Percentiles rank a stretch among this genome's conserved stretches.
phyloP scores from a whole-genome alignment of 2,329 filamentous ascomycete species.

The Monosporascus sp. region DNA sequence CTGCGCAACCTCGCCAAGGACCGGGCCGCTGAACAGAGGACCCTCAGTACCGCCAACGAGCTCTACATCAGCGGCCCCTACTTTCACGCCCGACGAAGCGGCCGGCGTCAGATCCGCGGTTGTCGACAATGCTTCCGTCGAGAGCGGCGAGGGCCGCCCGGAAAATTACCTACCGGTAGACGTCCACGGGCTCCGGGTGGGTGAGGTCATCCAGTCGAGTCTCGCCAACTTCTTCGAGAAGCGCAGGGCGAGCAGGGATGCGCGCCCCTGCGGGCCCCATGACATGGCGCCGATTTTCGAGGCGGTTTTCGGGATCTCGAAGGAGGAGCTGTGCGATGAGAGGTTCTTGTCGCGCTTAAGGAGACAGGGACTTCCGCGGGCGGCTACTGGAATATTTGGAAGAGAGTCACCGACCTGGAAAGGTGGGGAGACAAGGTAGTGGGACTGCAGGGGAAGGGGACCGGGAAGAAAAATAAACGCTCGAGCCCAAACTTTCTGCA shows the following conservation, averaged over 20 bases:
- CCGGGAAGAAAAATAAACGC: no score
- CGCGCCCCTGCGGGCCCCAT: slow-evolving; percentile 22
- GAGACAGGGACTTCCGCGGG: background rate
- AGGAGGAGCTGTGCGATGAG: slow-evolving; percentile 4
- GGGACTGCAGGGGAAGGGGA: no score
- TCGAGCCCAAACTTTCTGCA: no score
- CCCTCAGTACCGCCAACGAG: slow-evolving; percentile 7
- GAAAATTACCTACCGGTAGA: background rate
- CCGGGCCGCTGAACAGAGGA: background rate
- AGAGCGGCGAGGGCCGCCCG: slow-evolving; percentile 1
- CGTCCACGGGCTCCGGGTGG: slow-evolving; percentile 10
- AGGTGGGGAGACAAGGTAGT: no score
- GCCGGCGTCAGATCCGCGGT: slow-evolving; percentile 11
- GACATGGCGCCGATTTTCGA: slow-evolving; percentile 16
- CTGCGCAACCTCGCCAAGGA: background rate
- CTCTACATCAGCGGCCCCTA: slow-evolving; percentile 23
- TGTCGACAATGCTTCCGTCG: slow-evolving; percentile 1
- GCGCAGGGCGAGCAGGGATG: slow-evolving; percentile 22
- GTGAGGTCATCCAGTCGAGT: slow-evolving; percentile 14
- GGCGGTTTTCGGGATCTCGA: slow-evolving; percentile 5
- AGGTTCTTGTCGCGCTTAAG: slow-evolving; percentile 4
- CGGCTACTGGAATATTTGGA: background rate
- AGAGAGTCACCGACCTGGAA: no score
- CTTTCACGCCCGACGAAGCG: slow-evolving; percentile 18
- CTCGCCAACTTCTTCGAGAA: slow-evolving; percentile 21